These are phyloP conservation scores for Plantago ovata DNA, from an alignment of 257 asterid genomes.

Conservation along the genomic window DNA sequence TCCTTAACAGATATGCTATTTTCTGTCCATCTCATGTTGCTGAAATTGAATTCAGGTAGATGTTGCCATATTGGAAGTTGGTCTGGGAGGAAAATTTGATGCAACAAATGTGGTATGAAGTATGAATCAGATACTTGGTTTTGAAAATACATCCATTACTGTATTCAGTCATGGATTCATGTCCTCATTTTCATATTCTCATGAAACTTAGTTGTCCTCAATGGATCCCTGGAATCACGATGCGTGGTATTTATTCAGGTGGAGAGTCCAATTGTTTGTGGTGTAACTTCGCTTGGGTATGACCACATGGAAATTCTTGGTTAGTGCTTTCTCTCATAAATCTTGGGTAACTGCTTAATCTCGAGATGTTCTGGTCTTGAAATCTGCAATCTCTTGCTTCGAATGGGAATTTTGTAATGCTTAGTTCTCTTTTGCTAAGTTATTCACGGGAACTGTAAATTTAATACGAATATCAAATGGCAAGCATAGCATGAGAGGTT, in stretches of 20 bases:
- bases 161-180: constrained; percentile 16
- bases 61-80: constrained; percentile 95
- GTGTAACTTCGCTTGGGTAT: constrained; percentile 84
- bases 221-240: constrained; percentile 27
- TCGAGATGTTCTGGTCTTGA: constrained; percentile 14
- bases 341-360: constrained; percentile 25
- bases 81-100: constrained; percentile 91
- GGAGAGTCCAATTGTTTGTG: constrained; percentile 77
- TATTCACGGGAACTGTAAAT: constrained; percentile 10
- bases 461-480: constrained; percentile 2
- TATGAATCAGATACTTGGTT: constrained; percentile 32
- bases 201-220: constrained; percentile 2
- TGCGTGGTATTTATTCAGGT: constrained; percentile 46
- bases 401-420: constrained; percentile 9
- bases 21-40: constrained; percentile 16
- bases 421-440: constrained; percentile 10
- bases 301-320: constrained; percentile 99
- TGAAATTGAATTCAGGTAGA: constrained; percentile 62
- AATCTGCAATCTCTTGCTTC: constrained; percentile 8
- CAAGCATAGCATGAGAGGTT: not conserved
- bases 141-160: constrained; percentile 1
- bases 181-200: constrained; percentile 16
- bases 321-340: constrained; percentile 56
- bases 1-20: constrained; percentile 8
- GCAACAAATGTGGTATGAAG: constrained; percentile 97